Evolutionary conservation across 2,329 filamentous ascomycete genomes (phyloP), one percentile per base, ranked within the genome.

Genomic region (Chaetomiaceae sp.): DNA sequence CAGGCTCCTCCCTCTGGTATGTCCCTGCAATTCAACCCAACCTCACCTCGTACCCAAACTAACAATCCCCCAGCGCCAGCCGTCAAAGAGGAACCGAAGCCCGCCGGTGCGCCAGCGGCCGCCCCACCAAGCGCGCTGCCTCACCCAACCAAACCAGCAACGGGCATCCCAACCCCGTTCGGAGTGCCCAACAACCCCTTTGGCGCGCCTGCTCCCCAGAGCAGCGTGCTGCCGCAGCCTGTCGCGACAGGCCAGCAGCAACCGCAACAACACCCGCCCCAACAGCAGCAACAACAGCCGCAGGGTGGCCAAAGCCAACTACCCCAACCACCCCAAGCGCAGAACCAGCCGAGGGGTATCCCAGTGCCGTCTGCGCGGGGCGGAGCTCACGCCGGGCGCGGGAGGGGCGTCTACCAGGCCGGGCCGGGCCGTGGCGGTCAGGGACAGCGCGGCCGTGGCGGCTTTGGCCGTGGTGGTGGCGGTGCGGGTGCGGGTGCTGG

Each of bases 351-450:
- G 16, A 20, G 44, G 8, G 57, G 57, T 8, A 58, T 60, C 42
- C 58, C 58, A 2, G 48, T 56, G 0, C 58, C 58, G 3, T 30
- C 53, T 2, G 14, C 12, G 3, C 50, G 57, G 16, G 58, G 56
- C 30, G 59, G 59, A 6, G 58, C 40, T 14, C 37, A 23, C 12
- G 42, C 27, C 1, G 44, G 47, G 17, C 58, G 56, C 10, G 55
- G 58, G 12, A 34, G 57, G 9, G 48, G 57, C 6, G 45, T 55
- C 3, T 58, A 59, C 39, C 56, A 58, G 38, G 52, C 51, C 16
- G 55, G 56, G 3, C 52, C 53, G 9, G 44, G 53, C 4, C 54
- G 59, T n/a, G 58, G 56, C 17, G 55, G 57, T 48, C 57, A 58
- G 33, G 57, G 56, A 30, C 54, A 52, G 33, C 55, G 59, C 21